Base-by-base conservation (phyloP, 2,329 filamentous ascomycete genomes). In the Pseudogymnoascus sp. region DNA sequence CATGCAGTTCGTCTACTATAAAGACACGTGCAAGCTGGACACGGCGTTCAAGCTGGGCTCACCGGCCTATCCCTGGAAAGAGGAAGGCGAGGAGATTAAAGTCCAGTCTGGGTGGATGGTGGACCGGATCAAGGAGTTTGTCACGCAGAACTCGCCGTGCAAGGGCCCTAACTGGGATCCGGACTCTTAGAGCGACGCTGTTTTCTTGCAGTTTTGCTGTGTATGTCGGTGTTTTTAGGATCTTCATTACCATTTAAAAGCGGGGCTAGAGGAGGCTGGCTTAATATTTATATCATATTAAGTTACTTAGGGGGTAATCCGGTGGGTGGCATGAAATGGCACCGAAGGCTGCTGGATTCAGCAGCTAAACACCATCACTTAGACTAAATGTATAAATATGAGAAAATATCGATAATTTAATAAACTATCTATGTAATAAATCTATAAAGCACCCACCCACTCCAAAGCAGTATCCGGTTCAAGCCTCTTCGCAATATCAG, bases 401-500 rank as follows among this genome's bases (percentile, higher is more conserved):
- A 21, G 40, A 42, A 42, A 42, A 42, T 42, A 42, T 21, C 18
- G 7, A 42, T 5, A 11, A 18, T 42, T 42, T 21, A 42, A 12
- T 21, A 42, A 42, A 21, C 16, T 10, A 42, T 12, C 16, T 36
- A 36, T 31, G 29, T 31, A 14, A 47, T 26, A 26, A 47, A 47
- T 47, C 36, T 63, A 67, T 31, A 72, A 65, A 8, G 64, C 69
- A 63, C 76, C 69, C 37, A 73, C 68, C 75, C 76, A 78, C 51
- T 67, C 66, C 51, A 77, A 64, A 14, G 73, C 73, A 18, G 67
- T 65, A 45, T 67, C 64, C 0, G 77, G 74, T 62, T 78, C 76
- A 29, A 77, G 64, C 60, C 77, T 69, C 67, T 75, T 71, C 14
- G 66, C 72, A 67, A 72, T 78, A 62, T 78, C 73, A 8, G 76